phyloP scores from a whole-genome alignment of 495 filamentous ascomycete genomes.

The Aspergillus kassunensis region DNA sequence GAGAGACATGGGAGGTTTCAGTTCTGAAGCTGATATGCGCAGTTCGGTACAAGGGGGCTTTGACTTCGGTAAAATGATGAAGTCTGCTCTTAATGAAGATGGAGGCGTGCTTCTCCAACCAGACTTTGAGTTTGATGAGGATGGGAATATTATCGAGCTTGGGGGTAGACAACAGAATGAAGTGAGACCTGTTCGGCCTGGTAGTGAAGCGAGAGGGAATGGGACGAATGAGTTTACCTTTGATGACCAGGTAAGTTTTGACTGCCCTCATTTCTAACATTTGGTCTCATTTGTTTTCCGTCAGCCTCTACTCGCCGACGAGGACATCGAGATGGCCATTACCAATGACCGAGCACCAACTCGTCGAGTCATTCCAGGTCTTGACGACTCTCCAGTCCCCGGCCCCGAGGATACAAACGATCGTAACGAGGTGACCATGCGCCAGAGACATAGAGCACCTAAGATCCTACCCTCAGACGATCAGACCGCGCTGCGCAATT shows the following conservation, averaged over 20 bases:
- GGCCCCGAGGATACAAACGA: not conserved
- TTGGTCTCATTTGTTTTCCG: not conserved
- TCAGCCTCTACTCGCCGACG: slow-evolving; percentile 13
- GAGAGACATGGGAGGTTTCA: slow-evolving; percentile 18
- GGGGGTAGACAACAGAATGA: slow-evolving; percentile 12
- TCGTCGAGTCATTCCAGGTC: not conserved
- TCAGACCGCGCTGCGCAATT: slow-evolving; percentile 43
- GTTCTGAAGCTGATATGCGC: slow-evolving; percentile 17
- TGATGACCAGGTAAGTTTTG: slow-evolving; percentile 25
- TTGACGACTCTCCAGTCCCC: not conserved
- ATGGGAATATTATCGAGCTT: slow-evolving; percentile 55
- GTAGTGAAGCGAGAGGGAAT: slow-evolving; percentile 12
- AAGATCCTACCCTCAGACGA: slow-evolving; percentile 23
- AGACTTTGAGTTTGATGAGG: slow-evolving; percentile 61
- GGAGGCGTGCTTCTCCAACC: slow-evolving; percentile 53
- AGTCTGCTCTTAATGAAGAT: slow-evolving; percentile 36
- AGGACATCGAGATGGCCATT: slow-evolving; percentile 10
- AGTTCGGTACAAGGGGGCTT: slow-evolving; percentile 25
- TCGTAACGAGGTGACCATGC: slow-evolving; percentile 14
- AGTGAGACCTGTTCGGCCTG: not conserved
- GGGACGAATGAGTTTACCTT: slow-evolving; percentile 11
- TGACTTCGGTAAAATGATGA: slow-evolving; percentile 14
- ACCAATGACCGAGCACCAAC: not conserved
- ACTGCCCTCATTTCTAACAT: not conserved
- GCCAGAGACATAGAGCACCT: slow-evolving; percentile 18